phyloP scores from a whole-genome alignment of 163 green algal species.

The Coccomyxa subellipsoidea region DNA sequence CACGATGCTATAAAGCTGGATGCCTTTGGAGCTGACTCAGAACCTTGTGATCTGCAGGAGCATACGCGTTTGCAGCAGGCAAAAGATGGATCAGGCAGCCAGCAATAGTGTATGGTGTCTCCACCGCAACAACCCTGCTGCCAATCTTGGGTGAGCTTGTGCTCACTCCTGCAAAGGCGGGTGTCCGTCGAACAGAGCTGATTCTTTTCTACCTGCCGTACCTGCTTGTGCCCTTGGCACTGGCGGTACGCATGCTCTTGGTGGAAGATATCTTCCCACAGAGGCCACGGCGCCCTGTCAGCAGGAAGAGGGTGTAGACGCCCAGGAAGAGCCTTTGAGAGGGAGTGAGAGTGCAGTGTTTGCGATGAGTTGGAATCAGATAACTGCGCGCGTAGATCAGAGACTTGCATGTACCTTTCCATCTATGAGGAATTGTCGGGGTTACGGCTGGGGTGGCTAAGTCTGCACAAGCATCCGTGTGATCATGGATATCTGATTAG shows the following conservation, averaged over 20 bases:
- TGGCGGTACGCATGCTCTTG: slow-evolving; percentile 41
- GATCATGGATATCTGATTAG: too few relatives aligned
- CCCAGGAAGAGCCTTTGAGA: not conserved
- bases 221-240: slow-evolving; percentile 52
- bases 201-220: slow-evolving; percentile 61
- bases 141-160: slow-evolving; percentile 66
- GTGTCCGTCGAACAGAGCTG: not conserved
- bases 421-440: too few relatives aligned
- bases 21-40: too few relatives aligned
- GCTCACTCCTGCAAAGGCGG: not conserved
- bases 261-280: slow-evolving; percentile 30
- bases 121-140: slow-evolving; percentile 65
- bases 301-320: not conserved
- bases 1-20: too few relatives aligned
- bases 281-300: not conserved
- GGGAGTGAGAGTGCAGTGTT: not conserved
- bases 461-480: too few relatives aligned
- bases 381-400: too few relatives aligned
- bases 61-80: not conserved
- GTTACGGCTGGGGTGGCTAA: too few relatives aligned
- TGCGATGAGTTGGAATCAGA: too few relatives aligned
- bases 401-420: too few relatives aligned
- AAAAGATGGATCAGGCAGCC: not conserved
- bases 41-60: too few relatives aligned
- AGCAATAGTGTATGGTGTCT: slow-evolving; percentile 59